Evolutionary conservation across 163 green algal genomes (phyloP).

Genomic region (Volvox carteri): DNA sequence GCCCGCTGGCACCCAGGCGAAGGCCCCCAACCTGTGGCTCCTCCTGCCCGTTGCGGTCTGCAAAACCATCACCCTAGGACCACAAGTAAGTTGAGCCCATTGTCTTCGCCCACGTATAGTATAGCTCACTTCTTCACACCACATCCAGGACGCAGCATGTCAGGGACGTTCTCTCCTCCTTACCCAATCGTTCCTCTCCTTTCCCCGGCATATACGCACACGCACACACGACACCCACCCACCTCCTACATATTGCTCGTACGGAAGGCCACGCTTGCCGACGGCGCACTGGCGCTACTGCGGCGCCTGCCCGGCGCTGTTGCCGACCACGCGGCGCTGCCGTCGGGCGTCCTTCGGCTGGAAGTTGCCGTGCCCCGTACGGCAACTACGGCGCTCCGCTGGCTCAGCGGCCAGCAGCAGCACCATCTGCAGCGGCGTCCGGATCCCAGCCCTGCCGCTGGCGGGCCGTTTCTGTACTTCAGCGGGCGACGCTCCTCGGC

Average conservation of each 20-base stretch:
- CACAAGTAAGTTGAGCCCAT: slow-evolving; percentile 41
- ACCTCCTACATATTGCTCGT: too few species aligned
- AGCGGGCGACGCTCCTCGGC: slow-evolving; percentile 82
- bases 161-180: too few species aligned
- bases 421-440: neutral
- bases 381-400: slow-evolving; percentile 63
- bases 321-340: neutral
- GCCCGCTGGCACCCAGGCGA: too few species aligned
- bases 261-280: slow-evolving; percentile 19
- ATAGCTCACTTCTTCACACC: too few species aligned
- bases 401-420: slow-evolving; percentile 54
- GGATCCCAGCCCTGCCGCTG: neutral
- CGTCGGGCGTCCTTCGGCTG: slow-evolving; percentile 74
- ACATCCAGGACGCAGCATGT: too few species aligned
- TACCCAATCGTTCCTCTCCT: too few species aligned
- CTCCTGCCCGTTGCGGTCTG: slow-evolving; percentile 55
- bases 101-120: too few species aligned
- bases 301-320: neutral
- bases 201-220: too few species aligned
- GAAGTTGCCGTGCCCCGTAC: slow-evolving; percentile 80
- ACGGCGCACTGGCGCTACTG: slow-evolving; percentile 5
- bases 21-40: slow-evolving; percentile 35
- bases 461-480: slow-evolving; percentile 85
- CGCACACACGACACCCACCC: too few species aligned
- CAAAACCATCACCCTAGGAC: slow-evolving; percentile 29